Conservation (phyloP, 1,284 basidiomycete species). For the Athelia psychrophila region DNA sequence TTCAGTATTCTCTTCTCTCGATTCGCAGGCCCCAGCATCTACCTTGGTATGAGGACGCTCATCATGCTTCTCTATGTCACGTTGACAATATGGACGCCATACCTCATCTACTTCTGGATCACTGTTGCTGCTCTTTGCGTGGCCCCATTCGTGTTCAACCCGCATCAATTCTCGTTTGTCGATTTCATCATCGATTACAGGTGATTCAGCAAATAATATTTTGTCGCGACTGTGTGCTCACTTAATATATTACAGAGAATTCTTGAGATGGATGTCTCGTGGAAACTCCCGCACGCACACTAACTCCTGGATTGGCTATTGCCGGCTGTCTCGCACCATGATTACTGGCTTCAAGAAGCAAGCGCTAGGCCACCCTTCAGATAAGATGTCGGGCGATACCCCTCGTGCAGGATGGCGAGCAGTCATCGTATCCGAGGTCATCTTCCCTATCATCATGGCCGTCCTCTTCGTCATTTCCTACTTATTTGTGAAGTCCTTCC, state of each 20-base stretch:
- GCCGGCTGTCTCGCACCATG: constrained; percentile 89
- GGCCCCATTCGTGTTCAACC: constrained; percentile 95
- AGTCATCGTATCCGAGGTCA: constrained; percentile 83
- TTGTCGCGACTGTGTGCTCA: background rate
- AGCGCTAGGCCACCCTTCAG: constrained; percentile 89
- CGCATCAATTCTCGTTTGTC: constrained; percentile 92
- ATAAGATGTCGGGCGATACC: constrained; percentile 89
- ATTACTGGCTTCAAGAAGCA: constrained; percentile 99
- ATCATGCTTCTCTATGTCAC: constrained; percentile 91
- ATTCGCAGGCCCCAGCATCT: constrained; percentile 95
- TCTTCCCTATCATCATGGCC: constrained; percentile 84
- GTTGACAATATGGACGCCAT: constrained; percentile 84
- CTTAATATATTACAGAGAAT: constrained; percentile 66
- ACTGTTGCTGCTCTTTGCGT: constrained; percentile 86
- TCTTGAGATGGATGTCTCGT: constrained; percentile 95
- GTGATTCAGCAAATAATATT: constrained; percentile 31
- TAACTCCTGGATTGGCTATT: constrained; percentile 98
- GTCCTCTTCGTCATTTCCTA: constrained; percentile 85
- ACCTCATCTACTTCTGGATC: constrained; percentile 95
- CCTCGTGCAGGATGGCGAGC: constrained; percentile 90
- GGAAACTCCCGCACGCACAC: constrained; percentile 93
- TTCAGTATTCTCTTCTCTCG: constrained; percentile 94
- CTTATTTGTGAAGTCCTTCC: constrained; percentile 88
- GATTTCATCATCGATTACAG: constrained; percentile 97
- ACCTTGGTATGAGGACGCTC: constrained; percentile 89